These are phyloP conservation scores for Lodderomyces pseudojiufengensis DNA, from an alignment of 1,139 yeast species.

Conservation along the genomic window DNA sequence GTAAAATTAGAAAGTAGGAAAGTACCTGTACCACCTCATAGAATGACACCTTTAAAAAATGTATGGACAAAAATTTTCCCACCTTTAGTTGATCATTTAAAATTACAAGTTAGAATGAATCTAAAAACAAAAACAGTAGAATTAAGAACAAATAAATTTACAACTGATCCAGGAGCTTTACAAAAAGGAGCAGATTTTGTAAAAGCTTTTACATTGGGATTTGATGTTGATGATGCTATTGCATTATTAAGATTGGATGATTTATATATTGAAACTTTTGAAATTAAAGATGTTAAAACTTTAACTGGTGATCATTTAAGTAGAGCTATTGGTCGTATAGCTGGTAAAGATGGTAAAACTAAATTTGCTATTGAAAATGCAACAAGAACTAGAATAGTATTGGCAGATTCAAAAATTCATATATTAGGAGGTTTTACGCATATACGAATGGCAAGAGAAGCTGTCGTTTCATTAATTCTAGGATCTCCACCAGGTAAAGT, in stretches of 20 bases:
- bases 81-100: constrained; percentile 90
- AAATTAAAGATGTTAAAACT: constrained; percentile 93
- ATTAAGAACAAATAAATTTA: constrained; percentile 70
- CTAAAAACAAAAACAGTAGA: constrained; percentile 81
- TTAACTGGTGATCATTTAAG: constrained; percentile 93
- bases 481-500: constrained; percentile 99
- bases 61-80: constrained; percentile 94
- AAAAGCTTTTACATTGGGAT: constrained; percentile 91
- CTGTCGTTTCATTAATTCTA: constrained; percentile 88
- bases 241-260: constrained; percentile 93
- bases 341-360: constrained; percentile 98
- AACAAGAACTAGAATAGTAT: constrained; percentile 93
- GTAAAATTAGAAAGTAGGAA: constrained; percentile 84
- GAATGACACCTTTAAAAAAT: constrained; percentile 88
- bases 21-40: constrained; percentile 92
- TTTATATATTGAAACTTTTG: constrained; percentile 93
- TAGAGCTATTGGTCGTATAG: constrained; percentile 98
- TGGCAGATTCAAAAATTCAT: constrained; percentile 95
- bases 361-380: constrained; percentile 98
- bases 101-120: constrained; percentile 95
- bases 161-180: constrained; percentile 89
- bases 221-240: constrained; percentile 94
- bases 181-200: constrained; percentile 98
- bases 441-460: constrained; percentile 95
- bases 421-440: constrained; percentile 96